phyloP scores from a whole-genome alignment of 164 flowering plant genomes.

The Cinnamomum micranthum region DNA sequence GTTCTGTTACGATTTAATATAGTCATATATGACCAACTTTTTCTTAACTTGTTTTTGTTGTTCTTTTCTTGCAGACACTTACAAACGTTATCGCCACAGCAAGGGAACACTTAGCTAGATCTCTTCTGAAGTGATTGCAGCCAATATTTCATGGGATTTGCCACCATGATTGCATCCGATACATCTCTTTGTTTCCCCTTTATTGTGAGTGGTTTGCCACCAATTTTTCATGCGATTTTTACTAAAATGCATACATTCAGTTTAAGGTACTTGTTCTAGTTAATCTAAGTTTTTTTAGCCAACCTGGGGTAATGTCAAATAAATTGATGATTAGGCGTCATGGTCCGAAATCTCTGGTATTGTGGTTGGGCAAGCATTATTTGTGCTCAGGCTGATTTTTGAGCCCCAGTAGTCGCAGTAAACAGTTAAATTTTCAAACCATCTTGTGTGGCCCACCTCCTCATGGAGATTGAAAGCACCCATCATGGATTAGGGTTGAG shows the following conservation, averaged over 20 bases:
- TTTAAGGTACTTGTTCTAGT: neutral
- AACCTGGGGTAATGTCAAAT: neutral
- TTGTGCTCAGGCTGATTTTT: too few species aligned
- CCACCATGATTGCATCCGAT: too few species aligned
- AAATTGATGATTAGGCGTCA: too few species aligned
- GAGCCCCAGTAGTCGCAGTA: too few species aligned
- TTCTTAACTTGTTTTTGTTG: neutral
- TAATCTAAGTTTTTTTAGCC: neutral
- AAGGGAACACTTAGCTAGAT: conserved; percentile 56
- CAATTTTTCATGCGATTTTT: neutral
- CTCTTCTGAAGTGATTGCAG: conserved; percentile 41
- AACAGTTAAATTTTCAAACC: too few species aligned
- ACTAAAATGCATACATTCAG: neutral
- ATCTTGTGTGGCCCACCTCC: too few species aligned
- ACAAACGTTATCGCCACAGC: conserved; percentile 60
- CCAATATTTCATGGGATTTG: conserved; percentile 10
- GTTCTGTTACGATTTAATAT: neutral
- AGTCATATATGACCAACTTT: neutral
- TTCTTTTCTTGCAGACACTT: conserved; percentile 39
- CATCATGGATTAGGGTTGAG: too few species aligned
- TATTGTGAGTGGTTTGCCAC: neutral
- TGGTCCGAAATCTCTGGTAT: too few species aligned
- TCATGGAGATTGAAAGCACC: too few species aligned
- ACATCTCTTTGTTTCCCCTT: too few species aligned
- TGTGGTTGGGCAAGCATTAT: too few species aligned